These are phyloP conservation scores for Cadophora sp. DNA, from an alignment of 2,329 filamentous ascomycete genomes.

Conservation along the genomic window DNA sequence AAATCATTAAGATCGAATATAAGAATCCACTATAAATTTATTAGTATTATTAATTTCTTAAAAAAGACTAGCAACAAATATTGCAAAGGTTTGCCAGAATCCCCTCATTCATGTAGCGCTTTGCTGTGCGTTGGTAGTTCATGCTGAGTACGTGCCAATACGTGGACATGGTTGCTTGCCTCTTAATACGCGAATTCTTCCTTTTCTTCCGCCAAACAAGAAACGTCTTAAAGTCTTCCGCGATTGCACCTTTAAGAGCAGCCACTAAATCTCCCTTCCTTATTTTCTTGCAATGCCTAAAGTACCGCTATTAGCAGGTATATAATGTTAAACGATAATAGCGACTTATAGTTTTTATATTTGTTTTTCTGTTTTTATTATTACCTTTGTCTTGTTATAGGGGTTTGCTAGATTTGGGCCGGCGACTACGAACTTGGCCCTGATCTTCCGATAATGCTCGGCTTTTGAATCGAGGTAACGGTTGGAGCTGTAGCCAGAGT, in stretches of 20 bases:
- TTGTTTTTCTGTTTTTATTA: constrained; percentile 34
- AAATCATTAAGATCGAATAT: too few relatives aligned
- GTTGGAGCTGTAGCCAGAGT: constrained; percentile 20
- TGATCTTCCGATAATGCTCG: constrained; percentile 34
- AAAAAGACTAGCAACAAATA: neutral
- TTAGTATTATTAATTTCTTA: constrained; percentile 13
- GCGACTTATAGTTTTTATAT: constrained; percentile 33
- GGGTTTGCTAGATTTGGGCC: constrained; percentile 36
- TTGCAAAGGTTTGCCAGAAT: too few relatives aligned
- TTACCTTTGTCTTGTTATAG: constrained; percentile 31
- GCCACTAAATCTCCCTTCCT: constrained; percentile 25
- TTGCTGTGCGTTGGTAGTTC: too few relatives aligned
- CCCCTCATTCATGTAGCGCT: too few relatives aligned
- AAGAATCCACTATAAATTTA: constrained; percentile 31
- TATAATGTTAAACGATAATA: constrained; percentile 15
- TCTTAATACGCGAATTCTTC: constrained; percentile 37
- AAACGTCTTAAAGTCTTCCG: constrained; percentile 38
- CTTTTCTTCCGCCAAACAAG: constrained; percentile 32
- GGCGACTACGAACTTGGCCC: constrained; percentile 32
- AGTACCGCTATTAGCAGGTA: constrained; percentile 25
- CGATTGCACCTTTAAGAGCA: constrained; percentile 14
- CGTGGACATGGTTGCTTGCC: constrained; percentile 34
- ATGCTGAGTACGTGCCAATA: too few relatives aligned
- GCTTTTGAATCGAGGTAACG: constrained; percentile 13
- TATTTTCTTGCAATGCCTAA: constrained; percentile 31